These are phyloP conservation scores for Cryptococcus maquisensis DNA, from an alignment of 1,284 basidiomycete genomes.

Conservation along the genomic window DNA sequence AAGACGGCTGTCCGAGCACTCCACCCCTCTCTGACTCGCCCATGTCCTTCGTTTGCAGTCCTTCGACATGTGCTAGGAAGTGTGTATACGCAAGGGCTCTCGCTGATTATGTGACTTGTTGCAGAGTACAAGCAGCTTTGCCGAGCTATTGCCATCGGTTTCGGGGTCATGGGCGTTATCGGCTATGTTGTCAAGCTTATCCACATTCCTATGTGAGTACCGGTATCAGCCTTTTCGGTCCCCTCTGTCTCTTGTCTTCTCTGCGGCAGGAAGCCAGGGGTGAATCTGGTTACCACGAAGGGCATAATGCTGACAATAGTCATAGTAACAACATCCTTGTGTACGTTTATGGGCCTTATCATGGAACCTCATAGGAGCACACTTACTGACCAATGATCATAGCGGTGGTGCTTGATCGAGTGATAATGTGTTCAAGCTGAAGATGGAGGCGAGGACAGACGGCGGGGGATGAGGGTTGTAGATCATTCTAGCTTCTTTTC, in stretches of 20 bases:
- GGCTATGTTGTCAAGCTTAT: slow-evolving; percentile 94
- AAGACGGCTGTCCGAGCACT: background rate
- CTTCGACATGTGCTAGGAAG: too few relatives aligned
- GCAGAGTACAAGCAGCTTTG: slow-evolving; percentile 88
- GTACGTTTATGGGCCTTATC: slow-evolving; percentile 56
- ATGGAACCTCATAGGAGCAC: background rate
- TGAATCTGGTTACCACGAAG: too few relatives aligned
- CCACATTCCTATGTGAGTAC: slow-evolving; percentile 86
- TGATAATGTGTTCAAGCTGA: background rate
- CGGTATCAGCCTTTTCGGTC: slow-evolving; percentile 4
- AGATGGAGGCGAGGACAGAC: background rate
- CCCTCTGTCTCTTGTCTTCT: background rate
- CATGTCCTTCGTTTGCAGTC: background rate
- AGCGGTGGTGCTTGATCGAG: background rate
- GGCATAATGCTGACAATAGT: slow-evolving; percentile 18
- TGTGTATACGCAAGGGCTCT: too few relatives aligned
- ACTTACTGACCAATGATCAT: background rate
- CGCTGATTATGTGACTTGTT: background rate
- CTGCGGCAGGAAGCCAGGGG: background rate
- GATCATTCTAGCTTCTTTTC: background rate
- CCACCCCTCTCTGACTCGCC: background rate
- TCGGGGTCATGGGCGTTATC: slow-evolving; percentile 97
- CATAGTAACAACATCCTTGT: slow-evolving; percentile 87
- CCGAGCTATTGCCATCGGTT: slow-evolving; percentile 88
- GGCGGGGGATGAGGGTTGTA: background rate